Evolutionary conservation across 331 rosid species (phyloP), one percentile per base, ranked within the genome.

Genomic region (Stylosanthes scabra): DNA sequence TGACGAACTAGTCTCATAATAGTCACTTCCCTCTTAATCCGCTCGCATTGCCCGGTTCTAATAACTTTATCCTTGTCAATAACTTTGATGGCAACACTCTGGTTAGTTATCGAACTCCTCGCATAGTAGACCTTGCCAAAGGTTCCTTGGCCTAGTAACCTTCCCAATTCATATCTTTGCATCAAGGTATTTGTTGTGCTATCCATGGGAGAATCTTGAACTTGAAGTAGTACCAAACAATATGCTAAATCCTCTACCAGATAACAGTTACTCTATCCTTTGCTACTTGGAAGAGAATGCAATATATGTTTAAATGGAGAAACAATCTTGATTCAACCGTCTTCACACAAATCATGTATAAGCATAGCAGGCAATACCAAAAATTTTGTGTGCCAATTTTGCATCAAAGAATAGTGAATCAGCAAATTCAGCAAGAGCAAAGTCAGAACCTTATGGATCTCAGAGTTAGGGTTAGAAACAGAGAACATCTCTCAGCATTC

Each of bases 51-150:
- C 2, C 87, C 89, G 13, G 76, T 84, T 84, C 77, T 86, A 25
- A 85, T 1, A 63, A 91, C 72, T 80, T 85, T 93, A 15, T 88
- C 90, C 50, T 91, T 93, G 78, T 89, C 96, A 44, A 89, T 64
- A 68, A 89, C 82, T 88, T 93, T 93, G 57, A 93, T 69, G 57
- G 98, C 98, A 58, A 89, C 98, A 51, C 88, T 76, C 69, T 86
- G 96, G 80, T 82, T 87, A 9, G 84, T 75, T 28, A 45, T 68
- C 57, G 80, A 65, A 59, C 89, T 82, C 59, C 92, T 85, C 10
- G 87, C 98, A 86, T 91, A 83, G 78, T 86, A 89, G 65, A 93
- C 98, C 83, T 89, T 93, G 11, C 82, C 98, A 72, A 89, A 93
- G 15, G 89, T 88, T 12, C 98, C 98, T 81, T 93, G 87, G 75